Conservation (phyloP, 1,139 yeast species). For the Yamadazyma blattariae region DNA sequence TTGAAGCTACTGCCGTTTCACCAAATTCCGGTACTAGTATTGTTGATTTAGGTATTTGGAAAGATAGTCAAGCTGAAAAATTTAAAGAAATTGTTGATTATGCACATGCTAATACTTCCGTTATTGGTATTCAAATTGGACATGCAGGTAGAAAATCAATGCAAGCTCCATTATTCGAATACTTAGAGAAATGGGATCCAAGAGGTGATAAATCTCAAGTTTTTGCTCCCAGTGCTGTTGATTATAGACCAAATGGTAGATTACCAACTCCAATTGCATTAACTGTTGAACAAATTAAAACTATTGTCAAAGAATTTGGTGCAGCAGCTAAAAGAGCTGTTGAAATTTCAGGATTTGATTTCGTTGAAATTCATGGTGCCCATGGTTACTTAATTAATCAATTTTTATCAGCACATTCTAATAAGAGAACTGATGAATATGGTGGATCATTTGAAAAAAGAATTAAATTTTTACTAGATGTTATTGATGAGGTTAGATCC, state of each 20-base stretch:
- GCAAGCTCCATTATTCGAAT: slow-evolving; percentile 30
- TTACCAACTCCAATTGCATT: slow-evolving; percentile 30
- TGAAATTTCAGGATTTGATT: slow-evolving; percentile 42
- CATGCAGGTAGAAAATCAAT: slow-evolving; percentile 57
- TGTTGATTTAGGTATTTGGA: slow-evolving; percentile 50
- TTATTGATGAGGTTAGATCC: slow-evolving; percentile 47
- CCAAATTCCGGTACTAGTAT: slow-evolving; percentile 45
- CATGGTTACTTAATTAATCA: slow-evolving; percentile 47
- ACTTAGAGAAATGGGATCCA: slow-evolving; percentile 28
- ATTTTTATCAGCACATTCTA: slow-evolving; percentile 35
- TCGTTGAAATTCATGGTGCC: slow-evolving; percentile 51
- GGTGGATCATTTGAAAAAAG: slow-evolving; percentile 65
- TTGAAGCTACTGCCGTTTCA: slow-evolving; percentile 52
- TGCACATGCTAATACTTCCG: slow-evolving; percentile 51
- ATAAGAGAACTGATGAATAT: slow-evolving; percentile 48
- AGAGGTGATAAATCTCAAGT: slow-evolving; percentile 44
- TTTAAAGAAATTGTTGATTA: slow-evolving; percentile 51
- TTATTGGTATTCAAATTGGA: slow-evolving; percentile 52
- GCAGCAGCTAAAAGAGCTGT: slow-evolving; percentile 45
- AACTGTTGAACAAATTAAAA: slow-evolving; percentile 31
- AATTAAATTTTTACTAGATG: slow-evolving; percentile 55
- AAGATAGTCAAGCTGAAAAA: slow-evolving; percentile 46
- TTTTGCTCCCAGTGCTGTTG: slow-evolving; percentile 46
- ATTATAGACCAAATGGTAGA: slow-evolving; percentile 28
- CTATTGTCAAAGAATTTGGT: slow-evolving; percentile 33